Conservation (phyloP, 169 alveolate genomes). For the Ichthyophthirius multifiliis region DNA sequence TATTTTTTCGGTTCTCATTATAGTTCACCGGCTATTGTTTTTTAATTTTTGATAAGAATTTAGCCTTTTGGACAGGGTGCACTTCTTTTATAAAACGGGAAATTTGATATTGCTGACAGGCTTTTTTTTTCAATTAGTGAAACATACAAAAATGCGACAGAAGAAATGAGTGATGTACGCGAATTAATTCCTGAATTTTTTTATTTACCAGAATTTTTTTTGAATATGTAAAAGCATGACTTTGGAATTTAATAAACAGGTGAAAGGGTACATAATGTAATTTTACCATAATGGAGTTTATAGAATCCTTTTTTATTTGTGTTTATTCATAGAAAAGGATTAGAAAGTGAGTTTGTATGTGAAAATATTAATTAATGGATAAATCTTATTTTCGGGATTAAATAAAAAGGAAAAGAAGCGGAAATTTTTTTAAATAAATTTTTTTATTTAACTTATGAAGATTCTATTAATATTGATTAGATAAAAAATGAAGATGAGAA, state of each 20-base stretch:
- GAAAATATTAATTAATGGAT: conserved; percentile 63
- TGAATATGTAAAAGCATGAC: conserved; percentile 23
- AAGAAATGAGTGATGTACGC: neutral
- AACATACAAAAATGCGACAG: neutral
- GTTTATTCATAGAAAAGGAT: conserved; percentile 47
- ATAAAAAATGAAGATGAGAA: conserved; percentile 7
- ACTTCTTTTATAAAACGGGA: conserved; percentile 38
- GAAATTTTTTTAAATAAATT: conserved; percentile 22
- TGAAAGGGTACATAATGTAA: neutral
- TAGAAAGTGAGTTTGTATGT: conserved; percentile 67
- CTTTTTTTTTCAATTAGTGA: conserved; percentile 20
- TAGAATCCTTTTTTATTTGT: conserved; percentile 55
- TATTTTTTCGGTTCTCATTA: conserved; percentile 47
- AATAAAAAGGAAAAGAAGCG: conserved; percentile 59
- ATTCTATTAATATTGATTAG: conserved; percentile 48
- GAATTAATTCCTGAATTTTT: conserved; percentile 49
- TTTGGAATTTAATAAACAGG: conserved; percentile 9
- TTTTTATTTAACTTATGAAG: conserved; percentile 37
- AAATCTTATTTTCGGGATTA: conserved; percentile 72
- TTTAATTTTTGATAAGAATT: conserved; percentile 40
- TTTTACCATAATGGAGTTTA: conserved; percentile 43
- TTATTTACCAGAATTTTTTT: conserved; percentile 39
- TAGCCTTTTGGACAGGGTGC: conserved; percentile 36
- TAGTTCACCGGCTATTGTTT: conserved; percentile 43
- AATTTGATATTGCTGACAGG: conserved; percentile 46